Evolutionary conservation across 208 protist species (phyloP), one percentile per base, ranked within the genome.

Genomic region (Leishmania mexicana): DNA sequence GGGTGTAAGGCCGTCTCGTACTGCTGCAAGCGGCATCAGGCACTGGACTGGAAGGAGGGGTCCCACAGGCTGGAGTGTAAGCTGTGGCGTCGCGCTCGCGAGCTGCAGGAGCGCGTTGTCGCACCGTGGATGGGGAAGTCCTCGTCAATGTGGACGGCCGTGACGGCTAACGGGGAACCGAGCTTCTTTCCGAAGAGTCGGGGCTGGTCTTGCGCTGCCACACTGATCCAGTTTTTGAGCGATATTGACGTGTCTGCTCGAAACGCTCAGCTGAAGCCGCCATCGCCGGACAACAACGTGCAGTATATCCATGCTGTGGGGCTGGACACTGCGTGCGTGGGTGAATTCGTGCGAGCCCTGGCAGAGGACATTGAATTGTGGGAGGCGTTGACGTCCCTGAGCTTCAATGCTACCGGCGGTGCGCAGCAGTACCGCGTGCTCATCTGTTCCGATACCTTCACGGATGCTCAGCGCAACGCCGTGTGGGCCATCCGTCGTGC

Each of bases 1-100:
- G 86, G 85, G 17, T 97, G 94, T 80, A 89, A 88, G 54, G 85
- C 91, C 2, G 90, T 94, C 13, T 83, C 83, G 85, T 97, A 97
- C 78, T 97, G 94, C 87, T 88, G 89, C 78, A 90, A 88, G 75
- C 84, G 86, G 8, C 93, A 97, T 68, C 94, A 96, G 83, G 85
- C 80, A 77, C 80, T 92, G 71, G 93, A 94, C 79, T 97, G 94
- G 93, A 95, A 84, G 62, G 75, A 85, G 57, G 89, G 87, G 7
- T 47, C 60, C n/a, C 92, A 97, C 84, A 87, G 83, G 79, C 73
- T 75, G 68, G 87, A 89, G 76, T 97, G 94, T 86, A 83, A 73
- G 62, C 70, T 91, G 60, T 96, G 91, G 88, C 76, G 77, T 31
- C 81, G 81, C 35, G 91, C 89, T n/a, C 53, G 83, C 40, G 84